Base-by-base conservation (phyloP, 768 basidiomycete genomes). In the Auriscalpium orientale region DNA sequence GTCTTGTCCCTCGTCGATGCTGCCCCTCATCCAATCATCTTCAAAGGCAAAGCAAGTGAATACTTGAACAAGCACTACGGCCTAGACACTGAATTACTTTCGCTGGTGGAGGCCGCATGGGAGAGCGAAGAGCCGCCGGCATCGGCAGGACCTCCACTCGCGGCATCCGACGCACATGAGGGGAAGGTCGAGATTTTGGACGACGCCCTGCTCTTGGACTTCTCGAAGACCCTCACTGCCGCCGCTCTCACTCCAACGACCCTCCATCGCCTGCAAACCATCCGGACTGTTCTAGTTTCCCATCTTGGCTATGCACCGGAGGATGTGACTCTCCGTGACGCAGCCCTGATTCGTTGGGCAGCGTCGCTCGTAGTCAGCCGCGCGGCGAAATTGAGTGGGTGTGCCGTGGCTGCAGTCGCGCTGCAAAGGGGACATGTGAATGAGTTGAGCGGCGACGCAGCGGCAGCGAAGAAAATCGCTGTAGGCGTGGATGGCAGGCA, bases 401-500 rank as follows among this genome's bases (percentile, higher is more conserved):
- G 88, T 54, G 94, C 93, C 2, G 79, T 98, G 18, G 93, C 93
- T 15, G 83, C 93, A 1, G 80, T 94, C 16, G 72, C 98, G 16
- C 72, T 88, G 38, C 93, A 98, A 70, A 97, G 92, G 3, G 77
- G 84, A 45, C 74, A 81, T 60, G 83, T 88, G 43, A 76, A 73
- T 55, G 70, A 76, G 22, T 75, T 76, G 28, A 70, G 71, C 55
- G 60, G 58, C 21, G 77, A 73, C 2, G 66, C 70, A 51, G 57
- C 12, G 57, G 65, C 46, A 65, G 67, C 38, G 54, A 72, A 76
- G 59, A 78, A 72, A 63, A 82, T 95, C 46, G 77, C 81, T 50
- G 83, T 99, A 28, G 97, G 97, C 48, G 84, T 98, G 10, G 97
- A 99, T 65, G 97, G 97, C 67, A 92, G 88, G 91, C 90, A 57